Conservation (phyloP, 2,329 filamentous ascomycete genomes). For the Aspergillus pseudoterreus region DNA sequence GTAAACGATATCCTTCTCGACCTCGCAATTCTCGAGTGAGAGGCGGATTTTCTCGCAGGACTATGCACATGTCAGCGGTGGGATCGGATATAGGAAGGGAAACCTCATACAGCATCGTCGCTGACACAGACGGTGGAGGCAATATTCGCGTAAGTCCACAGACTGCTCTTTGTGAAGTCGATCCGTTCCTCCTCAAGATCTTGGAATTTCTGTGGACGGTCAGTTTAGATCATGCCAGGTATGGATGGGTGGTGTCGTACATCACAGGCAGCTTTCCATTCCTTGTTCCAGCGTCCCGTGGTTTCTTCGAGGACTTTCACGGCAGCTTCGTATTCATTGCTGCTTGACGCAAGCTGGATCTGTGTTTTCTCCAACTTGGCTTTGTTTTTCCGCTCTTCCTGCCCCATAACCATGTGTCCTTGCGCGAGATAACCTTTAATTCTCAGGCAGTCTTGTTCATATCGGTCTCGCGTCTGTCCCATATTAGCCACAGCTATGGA, state of each 20-base stretch:
- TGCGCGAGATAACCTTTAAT: conserved; percentile 98
- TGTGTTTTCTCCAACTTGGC: conserved; percentile 98
- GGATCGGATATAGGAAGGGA: background rate
- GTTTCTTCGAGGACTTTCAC: conserved; percentile 94
- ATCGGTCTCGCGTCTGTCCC: conserved; percentile 75
- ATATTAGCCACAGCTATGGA: conserved; percentile 8
- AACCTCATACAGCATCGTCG: conserved; percentile 66
- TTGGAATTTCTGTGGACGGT: conserved; percentile 74
- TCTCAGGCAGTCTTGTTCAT: conserved; percentile 95
- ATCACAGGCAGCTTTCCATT: conserved; percentile 95
- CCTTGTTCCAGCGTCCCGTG: conserved; percentile 90
- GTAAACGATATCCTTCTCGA: conserved; percentile 84
- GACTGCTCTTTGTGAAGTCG: conserved; percentile 94
- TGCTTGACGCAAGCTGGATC: conserved; percentile 85
- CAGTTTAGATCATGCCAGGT: background rate
- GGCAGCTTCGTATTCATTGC: conserved; percentile 87
- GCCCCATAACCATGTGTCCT: conserved; percentile 99
- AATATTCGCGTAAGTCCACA: conserved; percentile 98
- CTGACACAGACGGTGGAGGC: conserved; percentile 96
- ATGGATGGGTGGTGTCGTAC: conserved; percentile 33
- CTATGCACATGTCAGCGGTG: conserved; percentile 23
- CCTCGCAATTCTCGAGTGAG: conserved; percentile 90
- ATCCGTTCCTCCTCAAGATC: conserved; percentile 95
- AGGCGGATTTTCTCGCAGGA: conserved; percentile 95
- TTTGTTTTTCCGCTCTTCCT: conserved; percentile 98